phyloP scores from a whole-genome alignment of 2,329 filamentous ascomycete species.

The Exophiala xenobiotica region DNA sequence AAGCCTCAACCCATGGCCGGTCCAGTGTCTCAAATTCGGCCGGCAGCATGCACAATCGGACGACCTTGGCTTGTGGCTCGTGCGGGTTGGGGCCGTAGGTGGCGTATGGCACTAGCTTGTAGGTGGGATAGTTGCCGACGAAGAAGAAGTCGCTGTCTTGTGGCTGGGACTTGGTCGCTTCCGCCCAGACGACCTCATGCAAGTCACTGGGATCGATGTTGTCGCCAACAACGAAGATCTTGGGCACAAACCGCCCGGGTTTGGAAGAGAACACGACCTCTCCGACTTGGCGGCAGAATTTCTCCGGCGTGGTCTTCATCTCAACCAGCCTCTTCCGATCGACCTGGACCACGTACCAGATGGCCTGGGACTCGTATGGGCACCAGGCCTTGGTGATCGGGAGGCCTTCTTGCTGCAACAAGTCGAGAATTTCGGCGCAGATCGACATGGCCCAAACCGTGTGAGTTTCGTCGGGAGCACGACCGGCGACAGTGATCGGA shows the following conservation, averaged over 20 bases:
- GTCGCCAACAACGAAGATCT: slow-evolving; percentile 48
- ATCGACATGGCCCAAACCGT: background rate
- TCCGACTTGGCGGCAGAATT: slow-evolving; percentile 44
- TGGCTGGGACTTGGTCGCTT: slow-evolving; percentile 49
- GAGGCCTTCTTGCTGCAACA: background rate
- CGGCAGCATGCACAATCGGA: slow-evolving; percentile 47
- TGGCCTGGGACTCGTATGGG: slow-evolving; percentile 48
- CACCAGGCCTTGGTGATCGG: background rate
- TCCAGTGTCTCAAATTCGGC: slow-evolving; percentile 43
- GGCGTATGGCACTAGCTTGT: slow-evolving; percentile 51
- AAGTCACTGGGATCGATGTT: slow-evolving; percentile 46
- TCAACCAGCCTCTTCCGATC: slow-evolving; percentile 53
- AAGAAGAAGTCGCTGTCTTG: slow-evolving; percentile 46
- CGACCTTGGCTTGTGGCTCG: slow-evolving; percentile 46
- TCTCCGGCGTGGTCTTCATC: slow-evolving; percentile 49
- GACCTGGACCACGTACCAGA: slow-evolving; percentile 51
- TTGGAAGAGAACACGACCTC: slow-evolving; percentile 56
- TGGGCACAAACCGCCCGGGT: slow-evolving; percentile 44
- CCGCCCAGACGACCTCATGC: slow-evolving; percentile 52
- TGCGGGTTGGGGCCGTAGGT: slow-evolving; percentile 40
- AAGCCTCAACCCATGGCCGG: slow-evolving; percentile 34
- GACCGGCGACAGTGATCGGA: background rate
- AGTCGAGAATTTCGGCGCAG: background rate
- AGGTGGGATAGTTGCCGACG: slow-evolving; percentile 43
- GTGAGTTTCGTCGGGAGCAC: background rate